Conservation (phyloP, 1,284 basidiomycete species). For the Singerocomus inundabilis region DNA sequence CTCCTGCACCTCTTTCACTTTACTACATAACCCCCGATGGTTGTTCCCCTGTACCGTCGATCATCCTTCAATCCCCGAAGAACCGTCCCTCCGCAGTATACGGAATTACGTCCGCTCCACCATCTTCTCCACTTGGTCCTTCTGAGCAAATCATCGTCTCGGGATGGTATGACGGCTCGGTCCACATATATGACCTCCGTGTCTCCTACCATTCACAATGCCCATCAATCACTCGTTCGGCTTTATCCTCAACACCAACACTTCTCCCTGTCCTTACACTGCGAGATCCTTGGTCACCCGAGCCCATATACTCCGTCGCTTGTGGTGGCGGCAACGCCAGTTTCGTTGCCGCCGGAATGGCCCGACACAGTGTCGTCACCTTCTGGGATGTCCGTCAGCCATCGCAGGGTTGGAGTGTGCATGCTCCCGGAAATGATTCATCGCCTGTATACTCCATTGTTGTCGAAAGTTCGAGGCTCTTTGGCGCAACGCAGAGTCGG, state of each 20-base stretch:
- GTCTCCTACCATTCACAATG: slow-evolving; percentile 31
- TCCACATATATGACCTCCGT: slow-evolving; percentile 71
- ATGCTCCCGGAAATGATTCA: slow-evolving; percentile 70
- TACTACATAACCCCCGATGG: slow-evolving; percentile 49
- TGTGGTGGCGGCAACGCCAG: slow-evolving; percentile 64
- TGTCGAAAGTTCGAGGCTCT: slow-evolving; percentile 70
- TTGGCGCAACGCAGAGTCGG: slow-evolving; percentile 69
- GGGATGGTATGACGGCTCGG: slow-evolving; percentile 76
- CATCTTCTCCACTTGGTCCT: slow-evolving; percentile 59
- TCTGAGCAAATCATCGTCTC: slow-evolving; percentile 72
- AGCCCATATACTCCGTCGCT: slow-evolving; percentile 71
- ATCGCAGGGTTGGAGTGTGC: slow-evolving; percentile 64
- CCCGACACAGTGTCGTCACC: slow-evolving; percentile 69
- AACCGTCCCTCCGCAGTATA: slow-evolving; percentile 60
- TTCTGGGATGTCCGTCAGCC: slow-evolving; percentile 74
- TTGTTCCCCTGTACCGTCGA: slow-evolving; percentile 45
- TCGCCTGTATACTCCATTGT: slow-evolving; percentile 72
- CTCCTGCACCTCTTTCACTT: slow-evolving; percentile 53
- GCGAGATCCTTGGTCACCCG: slow-evolving; percentile 62
- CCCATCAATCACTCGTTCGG: neutral
- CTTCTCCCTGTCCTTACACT: slow-evolving; percentile 57
- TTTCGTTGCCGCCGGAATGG: slow-evolving; percentile 69
- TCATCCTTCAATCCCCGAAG: slow-evolving; percentile 43
- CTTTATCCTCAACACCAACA: slow-evolving; percentile 23
- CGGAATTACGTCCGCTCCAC: slow-evolving; percentile 59